Conservation (phyloP, 116 monocot genomes). For the Dioscorea cayenensis region DNA sequence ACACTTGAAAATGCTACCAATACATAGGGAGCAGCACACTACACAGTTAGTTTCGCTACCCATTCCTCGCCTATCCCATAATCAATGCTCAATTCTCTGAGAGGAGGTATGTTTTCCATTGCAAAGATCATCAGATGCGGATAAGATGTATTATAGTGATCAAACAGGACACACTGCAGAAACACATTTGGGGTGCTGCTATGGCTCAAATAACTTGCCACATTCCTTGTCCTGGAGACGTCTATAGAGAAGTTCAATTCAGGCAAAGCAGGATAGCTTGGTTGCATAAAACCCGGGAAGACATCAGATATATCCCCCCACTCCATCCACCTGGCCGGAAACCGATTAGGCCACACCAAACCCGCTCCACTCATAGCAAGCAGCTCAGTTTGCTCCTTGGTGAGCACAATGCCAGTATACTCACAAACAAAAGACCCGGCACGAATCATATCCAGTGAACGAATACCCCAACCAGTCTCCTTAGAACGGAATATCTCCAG, state of each 20-base stretch:
- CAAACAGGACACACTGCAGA: slow-evolving; percentile 57
- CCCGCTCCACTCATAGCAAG: slow-evolving; percentile 11
- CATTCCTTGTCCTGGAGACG: slow-evolving; percentile 56
- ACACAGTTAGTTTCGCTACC: slow-evolving; percentile 32
- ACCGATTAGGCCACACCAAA: slow-evolving; percentile 29
- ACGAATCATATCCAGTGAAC: slow-evolving; percentile 67
- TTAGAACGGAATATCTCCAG: slow-evolving; percentile 66
- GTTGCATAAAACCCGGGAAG: slow-evolving; percentile 14
- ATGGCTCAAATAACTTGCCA: slow-evolving; percentile 72
- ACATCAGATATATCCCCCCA: slow-evolving; percentile 66
- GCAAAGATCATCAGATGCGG: slow-evolving; percentile 76
- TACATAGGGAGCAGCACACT: slow-evolving; percentile 4
- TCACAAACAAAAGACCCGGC: slow-evolving; percentile 69
- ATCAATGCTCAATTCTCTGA: slow-evolving; percentile 90
- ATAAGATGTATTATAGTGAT: slow-evolving; percentile 38
- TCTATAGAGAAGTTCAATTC: slow-evolving; percentile 35
- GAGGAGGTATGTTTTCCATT: slow-evolving; percentile 79
- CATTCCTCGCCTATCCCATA: slow-evolving; percentile 72
- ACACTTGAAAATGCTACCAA: neutral
- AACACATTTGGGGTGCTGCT: slow-evolving; percentile 67
- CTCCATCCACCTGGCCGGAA: slow-evolving; percentile 56
- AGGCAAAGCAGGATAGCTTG: slow-evolving; percentile 8
- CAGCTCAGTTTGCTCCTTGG: slow-evolving; percentile 25
- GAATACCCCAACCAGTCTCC: slow-evolving; percentile 77
- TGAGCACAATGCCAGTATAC: slow-evolving; percentile 53